Evolutionary conservation across 2,329 filamentous ascomycete genomes (phyloP).

Genomic region (Sporothrix phasma): DNA sequence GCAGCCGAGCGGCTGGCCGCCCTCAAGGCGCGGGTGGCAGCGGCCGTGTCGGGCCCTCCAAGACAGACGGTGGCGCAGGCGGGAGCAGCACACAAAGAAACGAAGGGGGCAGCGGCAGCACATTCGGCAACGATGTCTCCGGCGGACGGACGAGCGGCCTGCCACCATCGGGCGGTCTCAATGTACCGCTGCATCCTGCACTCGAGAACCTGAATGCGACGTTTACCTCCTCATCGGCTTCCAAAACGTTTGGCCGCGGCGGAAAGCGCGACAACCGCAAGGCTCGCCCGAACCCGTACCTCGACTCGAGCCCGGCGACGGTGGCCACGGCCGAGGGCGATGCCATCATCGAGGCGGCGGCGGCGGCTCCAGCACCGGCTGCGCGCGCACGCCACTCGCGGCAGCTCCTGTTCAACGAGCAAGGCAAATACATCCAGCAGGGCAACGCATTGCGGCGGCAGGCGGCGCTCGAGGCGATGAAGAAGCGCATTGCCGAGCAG

Average conservation of each 20-base stretch:
- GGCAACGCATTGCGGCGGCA: conserved; percentile 81
- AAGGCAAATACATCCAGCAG: conserved; percentile 95
- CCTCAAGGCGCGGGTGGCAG: conserved; percentile 69
- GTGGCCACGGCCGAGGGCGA: conserved; percentile 36
- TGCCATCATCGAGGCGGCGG: conserved; percentile 55
- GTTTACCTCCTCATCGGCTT: conserved; percentile 32
- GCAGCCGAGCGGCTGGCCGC: conserved; percentile 61
- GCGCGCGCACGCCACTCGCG: conserved; percentile 58
- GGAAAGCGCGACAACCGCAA: conserved; percentile 11
- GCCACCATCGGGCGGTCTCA: conserved; percentile 48
- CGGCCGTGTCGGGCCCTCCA: conserved; percentile 45
- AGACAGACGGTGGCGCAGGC: conserved; percentile 22
- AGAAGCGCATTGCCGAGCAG: conserved; percentile 80
- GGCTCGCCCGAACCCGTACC: conserved; percentile 60
- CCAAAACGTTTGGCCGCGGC: conserved; percentile 11
- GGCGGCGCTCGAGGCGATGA: conserved; percentile 85
- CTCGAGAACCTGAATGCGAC: conserved; percentile 48
- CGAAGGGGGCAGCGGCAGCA: conserved; percentile 34
- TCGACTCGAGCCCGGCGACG: conserved; percentile 56
- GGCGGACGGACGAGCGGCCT: conserved; percentile 13
- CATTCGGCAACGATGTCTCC: conserved; percentile 21
- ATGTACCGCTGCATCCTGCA: conserved; percentile 68
- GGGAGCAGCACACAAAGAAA: neutral
- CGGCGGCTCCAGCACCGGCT: conserved; percentile 34
- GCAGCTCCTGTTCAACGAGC: conserved; percentile 81